Evolutionary conservation across 1,139 yeast genomes (phyloP).

Genomic region (Dujonia santamariae): DNA sequence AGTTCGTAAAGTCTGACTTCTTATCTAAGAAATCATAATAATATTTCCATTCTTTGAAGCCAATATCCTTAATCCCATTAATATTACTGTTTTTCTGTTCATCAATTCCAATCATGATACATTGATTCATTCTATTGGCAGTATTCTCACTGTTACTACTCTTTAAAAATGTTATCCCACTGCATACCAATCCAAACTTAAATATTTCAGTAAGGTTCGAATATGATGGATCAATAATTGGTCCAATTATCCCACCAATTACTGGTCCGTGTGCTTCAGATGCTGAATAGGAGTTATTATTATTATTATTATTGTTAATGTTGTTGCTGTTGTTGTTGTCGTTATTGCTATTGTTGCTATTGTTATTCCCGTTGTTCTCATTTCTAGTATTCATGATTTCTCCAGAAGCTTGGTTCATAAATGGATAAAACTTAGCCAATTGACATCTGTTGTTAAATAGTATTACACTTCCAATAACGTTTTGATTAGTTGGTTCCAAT

Average conservation of each 20-base stretch:
- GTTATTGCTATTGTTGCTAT: too few species aligned
- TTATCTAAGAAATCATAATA: conserved; percentile 39
- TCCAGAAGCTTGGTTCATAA: conserved; percentile 33
- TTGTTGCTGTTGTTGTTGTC: background rate
- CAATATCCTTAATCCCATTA: conserved; percentile 40
- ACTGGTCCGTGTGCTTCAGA: conserved; percentile 12
- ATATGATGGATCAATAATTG: conserved; percentile 55
- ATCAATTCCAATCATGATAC: conserved; percentile 39
- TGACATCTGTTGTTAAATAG: conserved; percentile 49
- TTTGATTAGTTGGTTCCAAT: conserved; percentile 52
- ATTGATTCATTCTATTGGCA: conserved; percentile 24
- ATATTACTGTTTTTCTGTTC: conserved; percentile 32
- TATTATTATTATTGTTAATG: too few species aligned
- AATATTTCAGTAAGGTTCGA: conserved; percentile 54
- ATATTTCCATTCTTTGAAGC: conserved; percentile 40
- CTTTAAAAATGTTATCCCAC: conserved; percentile 55
- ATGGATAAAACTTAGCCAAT: conserved; percentile 51
- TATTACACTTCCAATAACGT: conserved; percentile 54
- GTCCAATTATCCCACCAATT: conserved; percentile 57
- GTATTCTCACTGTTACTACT: conserved; percentile 27
- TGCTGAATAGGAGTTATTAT: conserved; percentile 7
- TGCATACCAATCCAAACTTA: conserved; percentile 56
- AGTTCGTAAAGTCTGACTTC: too few species aligned
- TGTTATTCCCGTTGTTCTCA: conserved; percentile 2
- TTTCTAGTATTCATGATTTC: conserved; percentile 6